phyloP scores from a whole-genome alignment of 805 yeast genomes.

The Pichia paraexigua region DNA sequence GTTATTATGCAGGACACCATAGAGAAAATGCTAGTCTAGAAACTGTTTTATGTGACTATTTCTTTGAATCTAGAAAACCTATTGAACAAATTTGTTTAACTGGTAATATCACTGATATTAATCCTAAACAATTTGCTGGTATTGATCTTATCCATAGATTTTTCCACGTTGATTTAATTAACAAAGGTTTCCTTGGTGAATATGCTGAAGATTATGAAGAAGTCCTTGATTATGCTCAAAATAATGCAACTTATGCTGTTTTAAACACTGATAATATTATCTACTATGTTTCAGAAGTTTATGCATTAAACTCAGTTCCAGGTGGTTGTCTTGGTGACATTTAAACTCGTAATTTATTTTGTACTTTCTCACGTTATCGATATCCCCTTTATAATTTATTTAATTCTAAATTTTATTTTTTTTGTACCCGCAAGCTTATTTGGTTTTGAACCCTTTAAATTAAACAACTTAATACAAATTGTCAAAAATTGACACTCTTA shows the following conservation, averaged over 20 bases:
- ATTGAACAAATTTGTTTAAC: slow-evolving; percentile 29
- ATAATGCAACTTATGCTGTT: slow-evolving; percentile 28
- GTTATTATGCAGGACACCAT: slow-evolving; percentile 34
- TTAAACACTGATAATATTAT: slow-evolving; percentile 29
- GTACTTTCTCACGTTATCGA: neutral
- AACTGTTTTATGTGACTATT: slow-evolving; percentile 34
- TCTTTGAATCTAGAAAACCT: slow-evolving; percentile 27
- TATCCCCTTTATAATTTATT: no score
- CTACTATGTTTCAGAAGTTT: slow-evolving; percentile 27
- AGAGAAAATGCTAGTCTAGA: slow-evolving; percentile 31
- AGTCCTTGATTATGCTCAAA: slow-evolving; percentile 27
- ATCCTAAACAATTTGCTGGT: slow-evolving; percentile 28
- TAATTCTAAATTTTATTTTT: no score
- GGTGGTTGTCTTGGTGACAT: slow-evolving; percentile 31
- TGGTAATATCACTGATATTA: slow-evolving; percentile 27
- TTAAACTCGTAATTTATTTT: slow-evolving; percentile 1
- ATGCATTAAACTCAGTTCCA: slow-evolving; percentile 23
- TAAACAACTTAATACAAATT: no score
- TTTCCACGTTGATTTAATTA: slow-evolving; percentile 29
- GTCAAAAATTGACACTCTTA: no score
- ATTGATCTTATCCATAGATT: slow-evolving; percentile 32
- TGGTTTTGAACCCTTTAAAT: no score
- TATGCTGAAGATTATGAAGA: slow-evolving; percentile 31
- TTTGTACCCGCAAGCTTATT: no score
- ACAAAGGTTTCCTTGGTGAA: slow-evolving; percentile 29